Conservation (phyloP, 257 asterid species). For the Voacanga thouarsii region DNA sequence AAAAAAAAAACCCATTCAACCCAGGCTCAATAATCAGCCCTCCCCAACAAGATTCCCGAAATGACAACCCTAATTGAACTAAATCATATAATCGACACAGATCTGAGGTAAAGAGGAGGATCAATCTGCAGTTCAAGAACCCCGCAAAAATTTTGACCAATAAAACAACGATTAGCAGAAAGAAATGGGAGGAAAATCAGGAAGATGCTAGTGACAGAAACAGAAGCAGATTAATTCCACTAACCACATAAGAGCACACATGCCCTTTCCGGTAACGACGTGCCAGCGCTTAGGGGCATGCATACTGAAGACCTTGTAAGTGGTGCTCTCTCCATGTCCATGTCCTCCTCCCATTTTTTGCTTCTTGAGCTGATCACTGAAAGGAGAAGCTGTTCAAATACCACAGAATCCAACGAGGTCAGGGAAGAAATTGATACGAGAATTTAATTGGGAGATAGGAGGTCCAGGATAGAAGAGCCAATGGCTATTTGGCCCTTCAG, state of each 20-base stretch:
- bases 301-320: slow-evolving; percentile 69
- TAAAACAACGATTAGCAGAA: not conserved
- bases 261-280: slow-evolving; percentile 82
- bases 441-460: no score
- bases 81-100: not conserved
- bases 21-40: not conserved
- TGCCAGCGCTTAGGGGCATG: slow-evolving; percentile 96
- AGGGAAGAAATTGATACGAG: not conserved
- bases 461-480: no score
- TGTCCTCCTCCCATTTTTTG: slow-evolving; percentile 58
- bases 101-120: not conserved
- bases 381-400: not conserved
- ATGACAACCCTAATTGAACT: not conserved
- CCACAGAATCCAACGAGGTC: not conserved
- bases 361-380: not conserved
- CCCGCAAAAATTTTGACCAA: not conserved
- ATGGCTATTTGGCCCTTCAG: no score
- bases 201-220: not conserved
- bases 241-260: slow-evolving; percentile 94
- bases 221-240: not conserved
- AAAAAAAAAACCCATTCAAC: not conserved
- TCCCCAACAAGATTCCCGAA: not conserved
- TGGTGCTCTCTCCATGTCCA: slow-evolving; percentile 58
- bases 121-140: not conserved
- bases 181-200: not conserved